Percentiles rank a stretch among this genome's conserved stretches.
phyloP scores from a whole-genome alignment of 495 filamentous ascomycete species.

The Aspergillus campestris region DNA sequence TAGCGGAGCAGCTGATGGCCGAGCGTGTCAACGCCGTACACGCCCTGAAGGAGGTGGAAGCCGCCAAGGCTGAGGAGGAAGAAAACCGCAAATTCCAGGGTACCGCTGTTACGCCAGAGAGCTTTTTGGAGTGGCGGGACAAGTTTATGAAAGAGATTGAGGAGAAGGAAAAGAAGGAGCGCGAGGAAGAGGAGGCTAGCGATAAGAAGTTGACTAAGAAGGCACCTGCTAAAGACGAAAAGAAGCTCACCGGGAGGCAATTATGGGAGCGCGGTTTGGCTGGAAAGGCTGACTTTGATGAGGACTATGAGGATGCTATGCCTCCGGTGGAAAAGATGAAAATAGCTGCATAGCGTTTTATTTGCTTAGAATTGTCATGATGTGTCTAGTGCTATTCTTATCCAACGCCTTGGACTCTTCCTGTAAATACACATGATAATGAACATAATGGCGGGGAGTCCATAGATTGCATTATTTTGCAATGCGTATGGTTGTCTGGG shows the following conservation, averaged over 20 bases:
- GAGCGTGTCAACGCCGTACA: conserved; percentile 58
- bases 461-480: too few relatives aligned
- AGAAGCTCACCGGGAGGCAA: conserved; percentile 69
- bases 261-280: conserved; percentile 78
- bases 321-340: conserved; percentile 59
- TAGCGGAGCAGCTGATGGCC: conserved; percentile 67
- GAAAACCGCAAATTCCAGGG: conserved; percentile 96
- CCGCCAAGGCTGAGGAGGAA: conserved; percentile 69
- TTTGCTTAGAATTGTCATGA: conserved; percentile 1
- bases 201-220: conserved; percentile 63
- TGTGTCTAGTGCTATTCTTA: neutral
- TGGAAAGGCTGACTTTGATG: conserved; percentile 66
- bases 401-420: neutral
- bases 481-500: too few relatives aligned
- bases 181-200: conserved; percentile 66
- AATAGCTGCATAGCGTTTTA: conserved; percentile 40
- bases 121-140: conserved; percentile 74
- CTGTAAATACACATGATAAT: neutral
- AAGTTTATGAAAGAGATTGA: conserved; percentile 72
- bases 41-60: conserved; percentile 53
- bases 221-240: conserved; percentile 44
- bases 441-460: too few relatives aligned
- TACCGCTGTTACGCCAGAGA: conserved; percentile 74
- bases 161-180: conserved; percentile 51
- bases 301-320: conserved; percentile 48